A percentile compares a stretch with the other conserved stretches of the same genome.
Conservation (phyloP, 768 basidiomycete species). For the Cyathus striatus region DNA sequence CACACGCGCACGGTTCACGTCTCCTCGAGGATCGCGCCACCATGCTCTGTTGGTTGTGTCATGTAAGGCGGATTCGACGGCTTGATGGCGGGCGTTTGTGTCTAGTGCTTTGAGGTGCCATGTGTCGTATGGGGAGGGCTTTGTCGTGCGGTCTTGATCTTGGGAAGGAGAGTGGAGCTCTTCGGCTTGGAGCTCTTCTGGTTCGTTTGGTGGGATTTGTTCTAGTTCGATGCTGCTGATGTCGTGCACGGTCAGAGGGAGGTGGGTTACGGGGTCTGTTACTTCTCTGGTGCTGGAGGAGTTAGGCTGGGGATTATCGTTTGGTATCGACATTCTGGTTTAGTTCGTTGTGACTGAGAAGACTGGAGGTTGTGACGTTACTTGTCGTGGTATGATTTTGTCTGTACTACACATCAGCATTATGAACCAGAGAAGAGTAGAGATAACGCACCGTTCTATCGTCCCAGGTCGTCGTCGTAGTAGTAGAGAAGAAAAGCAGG, state of each 20-base stretch:
- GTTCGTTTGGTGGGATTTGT: constrained; percentile 22
- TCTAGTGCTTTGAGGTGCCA: constrained; percentile 11
- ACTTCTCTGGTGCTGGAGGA: constrained; percentile 23
- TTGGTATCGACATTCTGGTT: background rate
- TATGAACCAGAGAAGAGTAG: too few relatives aligned
- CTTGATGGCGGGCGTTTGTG: constrained; percentile 15
- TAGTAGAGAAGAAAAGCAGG: too few relatives aligned
- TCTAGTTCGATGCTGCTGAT: constrained; percentile 27
- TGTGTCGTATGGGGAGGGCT: too few relatives aligned
- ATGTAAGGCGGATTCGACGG: constrained; percentile 21
- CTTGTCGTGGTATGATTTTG: too few relatives aligned
- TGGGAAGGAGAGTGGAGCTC: too few relatives aligned
- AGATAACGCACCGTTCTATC: too few relatives aligned
- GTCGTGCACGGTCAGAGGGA: constrained; percentile 29
- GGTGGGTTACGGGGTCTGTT: constrained; percentile 36
- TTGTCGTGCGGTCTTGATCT: too few relatives aligned
- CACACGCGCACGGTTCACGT: constrained; percentile 21
- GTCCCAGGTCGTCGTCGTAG: too few relatives aligned
- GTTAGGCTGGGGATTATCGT: background rate
- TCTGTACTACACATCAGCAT: too few relatives aligned
- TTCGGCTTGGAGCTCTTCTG: constrained; percentile 11
- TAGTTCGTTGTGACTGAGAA: too few relatives aligned
- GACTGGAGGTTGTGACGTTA: too few relatives aligned
- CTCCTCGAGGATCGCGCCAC: constrained; percentile 27
- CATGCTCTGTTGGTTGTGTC: constrained; percentile 22